A percentile compares a stretch with the other conserved stretches of the same genome.
Evolutionary conservation across 805 yeast genomes (phyloP).

Genomic region (Ogataea henricii): DNA sequence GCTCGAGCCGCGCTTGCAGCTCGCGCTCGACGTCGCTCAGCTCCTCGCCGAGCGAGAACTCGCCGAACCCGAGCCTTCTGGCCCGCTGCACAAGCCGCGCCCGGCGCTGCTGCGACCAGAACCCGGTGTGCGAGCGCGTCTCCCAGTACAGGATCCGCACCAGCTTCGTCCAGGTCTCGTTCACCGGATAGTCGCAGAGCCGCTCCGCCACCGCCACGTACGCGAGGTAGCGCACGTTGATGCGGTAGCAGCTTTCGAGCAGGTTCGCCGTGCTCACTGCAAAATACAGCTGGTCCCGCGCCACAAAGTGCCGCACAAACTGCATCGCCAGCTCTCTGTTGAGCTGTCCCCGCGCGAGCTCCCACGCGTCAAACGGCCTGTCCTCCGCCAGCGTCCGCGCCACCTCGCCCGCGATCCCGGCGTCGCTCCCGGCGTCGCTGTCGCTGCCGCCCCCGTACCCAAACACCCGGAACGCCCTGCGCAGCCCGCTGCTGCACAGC

Average conservation of each 20-base stretch:
- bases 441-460: neutral
- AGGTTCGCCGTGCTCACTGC: neutral
- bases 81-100: neutral
- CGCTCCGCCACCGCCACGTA: slow-evolving; percentile 4
- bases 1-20: neutral
- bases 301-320: slow-evolving; percentile 3
- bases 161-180: neutral
- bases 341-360: neutral
- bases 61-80: neutral
- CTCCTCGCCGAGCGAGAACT: neutral
- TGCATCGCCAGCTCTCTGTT: neutral
- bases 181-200: slow-evolving; percentile 4
- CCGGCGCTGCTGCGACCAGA: slow-evolving; percentile 1
- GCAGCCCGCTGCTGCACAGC: neutral
- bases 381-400: neutral
- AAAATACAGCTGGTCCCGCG: slow-evolving; percentile 6
- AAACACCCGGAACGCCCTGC: neutral
- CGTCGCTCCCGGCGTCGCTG: no score
- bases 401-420: no score
- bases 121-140: slow-evolving; percentile 5
- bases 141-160: neutral
- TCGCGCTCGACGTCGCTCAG: neutral
- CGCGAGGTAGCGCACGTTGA: slow-evolving; percentile 1
- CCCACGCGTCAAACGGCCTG: neutral
- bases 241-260: neutral